phyloP scores from a whole-genome alignment of 2,329 filamentous ascomycete species.

The Sporothrix euskadiensis region DNA sequence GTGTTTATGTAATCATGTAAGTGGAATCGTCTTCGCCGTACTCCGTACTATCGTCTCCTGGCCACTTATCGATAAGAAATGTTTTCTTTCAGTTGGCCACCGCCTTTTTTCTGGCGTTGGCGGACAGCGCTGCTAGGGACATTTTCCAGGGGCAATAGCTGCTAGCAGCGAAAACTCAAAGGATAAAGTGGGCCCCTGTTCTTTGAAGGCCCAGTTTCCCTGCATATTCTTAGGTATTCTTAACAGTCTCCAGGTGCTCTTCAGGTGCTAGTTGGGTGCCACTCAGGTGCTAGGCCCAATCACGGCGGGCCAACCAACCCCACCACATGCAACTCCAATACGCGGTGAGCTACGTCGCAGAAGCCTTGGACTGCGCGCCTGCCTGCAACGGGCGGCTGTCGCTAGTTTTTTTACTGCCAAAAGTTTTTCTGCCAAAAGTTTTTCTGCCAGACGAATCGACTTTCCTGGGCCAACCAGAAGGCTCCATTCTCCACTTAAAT shows the following conservation, averaged over 20 bases:
- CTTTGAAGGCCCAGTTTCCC: constrained; percentile 15
- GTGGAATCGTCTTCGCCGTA: background rate
- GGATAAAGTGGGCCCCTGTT: background rate
- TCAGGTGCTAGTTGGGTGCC: too few species aligned
- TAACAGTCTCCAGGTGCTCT: background rate
- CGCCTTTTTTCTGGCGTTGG: background rate
- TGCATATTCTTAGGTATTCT: background rate
- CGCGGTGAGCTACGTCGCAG: constrained; percentile 24
- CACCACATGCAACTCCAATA: constrained; percentile 14
- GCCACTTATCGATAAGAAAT: constrained; percentile 30
- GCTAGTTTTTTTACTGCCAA: background rate
- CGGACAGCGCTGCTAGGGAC: background rate
- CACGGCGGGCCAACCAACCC: constrained; percentile 3
- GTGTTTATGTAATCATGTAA: background rate
- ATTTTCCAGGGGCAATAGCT: constrained; percentile 20
- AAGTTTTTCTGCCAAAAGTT: background rate
- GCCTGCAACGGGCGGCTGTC: constrained; percentile 1
- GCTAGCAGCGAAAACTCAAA: constrained; percentile 17
- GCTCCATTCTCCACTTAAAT: constrained; percentile 27
- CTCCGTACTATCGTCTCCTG: constrained; percentile 18
- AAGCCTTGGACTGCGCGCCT: background rate
- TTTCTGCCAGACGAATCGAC: constrained; percentile 16
- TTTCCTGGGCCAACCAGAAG: constrained; percentile 32
- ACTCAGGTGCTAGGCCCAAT: background rate
- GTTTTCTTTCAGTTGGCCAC: constrained; percentile 9